Evolutionary conservation across 805 yeast species (phyloP), one percentile per base, ranked within the genome.

Genomic region (Spencermartinsiella europaea): DNA sequence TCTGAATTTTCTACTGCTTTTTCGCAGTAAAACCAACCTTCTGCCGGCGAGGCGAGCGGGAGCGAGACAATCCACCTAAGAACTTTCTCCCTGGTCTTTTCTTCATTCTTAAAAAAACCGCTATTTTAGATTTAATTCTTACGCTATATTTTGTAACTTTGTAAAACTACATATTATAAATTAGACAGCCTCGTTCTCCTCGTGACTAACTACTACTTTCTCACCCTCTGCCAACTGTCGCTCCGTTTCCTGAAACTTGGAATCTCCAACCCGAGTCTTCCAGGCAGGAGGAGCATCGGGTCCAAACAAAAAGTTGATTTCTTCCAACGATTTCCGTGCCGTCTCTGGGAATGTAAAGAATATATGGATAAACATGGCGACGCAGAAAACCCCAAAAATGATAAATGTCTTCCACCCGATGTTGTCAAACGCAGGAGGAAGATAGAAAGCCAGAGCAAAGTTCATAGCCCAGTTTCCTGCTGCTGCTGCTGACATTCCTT

Each of bases 321-420:
- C 86, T 64, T 83, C 89, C 64, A 83, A 73, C 31, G 83, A 72
- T 61, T 86, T 76, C 43, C 85, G 85, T 28, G 82, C 78, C 34
- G 88, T 82, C 68, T 83, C 90, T 34, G 90, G 90, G 63, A 80
- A 83, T 63, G 74, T 75, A 66, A 81, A 73, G 72, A 68, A 79
- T 50, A 77, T 77, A 47, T 20, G 21, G 16, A 21, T 37, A 21
- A 34, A 45, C 15, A 17, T 28, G 21, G 15, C 38, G 16, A 31
- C 49, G 31, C 33, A 38, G 21, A 42, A 47, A 49, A 42, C 64
- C 34, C 81, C 77, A 63, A 77, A 82, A 56, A 82, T 74, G 17
- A 79, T 62, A 57, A 80, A 82, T 43, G 81, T 76, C 51, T 72
- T 75, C 66, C 77, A 75, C 36, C 70, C 69, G 59, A 78, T 67